phyloP scores from a whole-genome alignment of 345 rosid species.

The Populus ilicifolia region DNA sequence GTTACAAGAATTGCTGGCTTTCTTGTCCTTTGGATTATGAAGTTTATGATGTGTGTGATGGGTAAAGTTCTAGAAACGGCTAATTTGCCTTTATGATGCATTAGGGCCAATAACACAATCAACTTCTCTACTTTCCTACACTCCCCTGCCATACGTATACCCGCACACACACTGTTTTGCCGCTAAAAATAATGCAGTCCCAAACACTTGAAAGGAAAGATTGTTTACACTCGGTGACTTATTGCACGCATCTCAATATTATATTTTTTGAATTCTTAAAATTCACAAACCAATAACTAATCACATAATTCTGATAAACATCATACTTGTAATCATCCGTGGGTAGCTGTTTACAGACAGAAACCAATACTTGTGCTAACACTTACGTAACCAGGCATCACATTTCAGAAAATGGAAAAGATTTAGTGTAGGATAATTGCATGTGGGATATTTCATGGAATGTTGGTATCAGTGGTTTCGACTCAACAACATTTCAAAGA shows the following conservation, averaged over 20 bases:
- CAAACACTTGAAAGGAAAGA: background rate
- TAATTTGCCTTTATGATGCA: background rate
- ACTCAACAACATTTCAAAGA: background rate
- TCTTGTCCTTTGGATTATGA: background rate
- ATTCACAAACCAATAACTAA: background rate
- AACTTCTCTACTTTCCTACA: background rate
- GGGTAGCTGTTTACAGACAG: background rate
- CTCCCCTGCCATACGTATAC: background rate
- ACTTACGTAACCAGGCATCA: background rate
- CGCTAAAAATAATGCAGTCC: background rate
- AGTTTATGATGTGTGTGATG: background rate
- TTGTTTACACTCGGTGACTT: too few relatives aligned
- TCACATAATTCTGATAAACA: too few relatives aligned
- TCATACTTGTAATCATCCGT: background rate
- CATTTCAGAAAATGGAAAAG: background rate
- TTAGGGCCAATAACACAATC: background rate
- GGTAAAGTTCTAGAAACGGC: background rate
- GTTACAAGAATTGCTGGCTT: too few relatives aligned
- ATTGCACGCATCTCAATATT: background rate
- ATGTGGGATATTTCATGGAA: background rate
- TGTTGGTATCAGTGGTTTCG: background rate
- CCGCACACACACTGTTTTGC: background rate
- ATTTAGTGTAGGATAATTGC: background rate
- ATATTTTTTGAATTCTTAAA: too few relatives aligned
- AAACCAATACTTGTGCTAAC: background rate